phyloP scores from a whole-genome alignment of 2,329 filamentous ascomycete genomes.

The Lithohypha guttulata region DNA sequence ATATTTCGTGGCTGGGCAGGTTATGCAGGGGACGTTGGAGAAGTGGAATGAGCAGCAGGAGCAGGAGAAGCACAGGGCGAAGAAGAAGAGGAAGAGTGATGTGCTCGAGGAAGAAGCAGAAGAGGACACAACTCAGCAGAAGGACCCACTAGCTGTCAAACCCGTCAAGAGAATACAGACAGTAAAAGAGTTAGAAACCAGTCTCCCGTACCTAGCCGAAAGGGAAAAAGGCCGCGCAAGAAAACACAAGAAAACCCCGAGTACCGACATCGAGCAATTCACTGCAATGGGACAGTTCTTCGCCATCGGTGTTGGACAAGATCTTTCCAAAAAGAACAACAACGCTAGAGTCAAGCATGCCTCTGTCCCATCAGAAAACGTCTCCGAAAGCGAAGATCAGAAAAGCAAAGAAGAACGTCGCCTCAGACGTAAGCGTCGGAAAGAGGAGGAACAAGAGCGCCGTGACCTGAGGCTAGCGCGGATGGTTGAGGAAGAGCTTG shows the following conservation, averaged over 20 bases:
- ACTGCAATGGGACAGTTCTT: constrained; percentile 16
- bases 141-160: neutral
- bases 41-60: constrained; percentile 16
- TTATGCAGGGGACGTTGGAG: constrained; percentile 56
- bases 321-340: constrained; percentile 10
- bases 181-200: neutral
- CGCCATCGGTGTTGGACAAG: constrained; percentile 10
- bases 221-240: constrained; percentile 13
- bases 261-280: constrained; percentile 17
- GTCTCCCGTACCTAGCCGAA: neutral
- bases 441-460: constrained; percentile 10
- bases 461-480: neutral
- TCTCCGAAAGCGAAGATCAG: neutral
- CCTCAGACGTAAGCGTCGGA: constrained; percentile 14
- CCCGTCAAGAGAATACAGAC: constrained; percentile 1
- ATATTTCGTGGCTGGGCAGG: constrained; percentile 73
- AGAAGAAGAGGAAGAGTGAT: constrained; percentile 19
- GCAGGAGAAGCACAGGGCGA: neutral
- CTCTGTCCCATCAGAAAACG: neutral
- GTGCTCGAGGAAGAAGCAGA: constrained; percentile 10
- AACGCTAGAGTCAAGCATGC: neutral
- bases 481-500: constrained; percentile 7
- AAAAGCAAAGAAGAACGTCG: constrained; percentile 20
- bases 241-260: constrained; percentile 10
- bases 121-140: neutral